Evolutionary conservation across 495 filamentous ascomycete genomes (phyloP).

Genomic region (Lasiosphaeris hirsuta): DNA sequence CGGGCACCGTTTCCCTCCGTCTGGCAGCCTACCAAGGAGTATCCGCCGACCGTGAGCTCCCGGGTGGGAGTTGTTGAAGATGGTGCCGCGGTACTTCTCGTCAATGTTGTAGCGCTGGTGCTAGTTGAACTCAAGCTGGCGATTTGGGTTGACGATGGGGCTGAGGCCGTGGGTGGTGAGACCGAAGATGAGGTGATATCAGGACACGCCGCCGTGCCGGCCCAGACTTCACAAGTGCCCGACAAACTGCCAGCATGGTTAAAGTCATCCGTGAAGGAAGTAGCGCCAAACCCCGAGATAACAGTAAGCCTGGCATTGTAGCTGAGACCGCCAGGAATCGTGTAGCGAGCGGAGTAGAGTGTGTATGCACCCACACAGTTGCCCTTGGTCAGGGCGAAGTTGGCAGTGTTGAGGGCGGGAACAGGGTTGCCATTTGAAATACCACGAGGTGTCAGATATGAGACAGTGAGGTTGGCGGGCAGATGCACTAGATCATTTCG

Average conservation of each 20-base stretch:
- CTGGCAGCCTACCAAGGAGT: conserved; percentile 42
- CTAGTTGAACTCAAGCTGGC: conserved; percentile 17
- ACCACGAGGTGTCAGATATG: conserved; percentile 47
- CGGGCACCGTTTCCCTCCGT: conserved; percentile 43
- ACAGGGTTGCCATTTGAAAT: conserved; percentile 42
- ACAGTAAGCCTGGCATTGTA: conserved; percentile 50
- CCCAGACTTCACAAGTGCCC: conserved; percentile 38
- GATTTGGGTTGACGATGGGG: conserved; percentile 19
- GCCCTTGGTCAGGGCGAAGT: conserved; percentile 46
- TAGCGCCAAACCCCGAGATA: conserved; percentile 35
- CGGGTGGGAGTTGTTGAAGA: conserved; percentile 30
- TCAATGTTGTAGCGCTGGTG: conserved; percentile 5
- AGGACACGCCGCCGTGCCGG: conserved; percentile 23
- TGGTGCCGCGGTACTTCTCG: conserved; percentile 22
- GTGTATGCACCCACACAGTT: conserved; percentile 51
- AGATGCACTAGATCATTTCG: conserved; percentile 44
- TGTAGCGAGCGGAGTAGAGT: conserved; percentile 48
- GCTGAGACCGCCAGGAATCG: conserved; percentile 42
- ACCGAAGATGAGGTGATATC: conserved; percentile 18
- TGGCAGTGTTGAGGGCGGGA: conserved; percentile 43
- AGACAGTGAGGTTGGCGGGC: conserved; percentile 41
- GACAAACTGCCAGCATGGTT: conserved; percentile 38
- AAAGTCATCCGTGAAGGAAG: conserved; percentile 35
- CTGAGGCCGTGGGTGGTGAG: conserved; percentile 22
- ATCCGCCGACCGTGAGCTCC: conserved; percentile 38